Percentiles rank a stretch among this genome's conserved stretches.
These are phyloP conservation scores for Solanum pinnatisectum DNA, from an alignment of 257 asterid species.

Conservation along the genomic window DNA sequence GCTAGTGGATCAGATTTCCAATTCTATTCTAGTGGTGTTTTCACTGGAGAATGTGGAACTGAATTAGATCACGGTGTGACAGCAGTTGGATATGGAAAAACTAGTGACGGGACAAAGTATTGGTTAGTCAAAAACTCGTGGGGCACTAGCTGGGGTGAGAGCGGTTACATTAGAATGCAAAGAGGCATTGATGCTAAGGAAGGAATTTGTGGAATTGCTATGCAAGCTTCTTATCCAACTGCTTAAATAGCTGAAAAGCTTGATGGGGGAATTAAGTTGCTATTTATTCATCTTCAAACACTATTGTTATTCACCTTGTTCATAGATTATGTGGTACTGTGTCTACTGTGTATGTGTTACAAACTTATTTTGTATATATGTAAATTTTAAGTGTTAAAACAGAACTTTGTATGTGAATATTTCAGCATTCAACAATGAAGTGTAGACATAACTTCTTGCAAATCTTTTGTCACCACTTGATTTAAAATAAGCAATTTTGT, in stretches of 20 bases:
- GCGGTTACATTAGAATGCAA: not conserved
- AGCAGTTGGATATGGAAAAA: not conserved
- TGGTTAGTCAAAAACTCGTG: not conserved
- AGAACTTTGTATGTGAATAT: no score
- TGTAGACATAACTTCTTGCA: no score
- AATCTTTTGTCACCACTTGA: no score
- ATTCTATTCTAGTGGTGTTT: not conserved
- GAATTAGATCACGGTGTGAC: not conserved
- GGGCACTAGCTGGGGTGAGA: not conserved
- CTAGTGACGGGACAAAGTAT: not conserved
- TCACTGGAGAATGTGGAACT: not conserved
- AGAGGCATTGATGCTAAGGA: not conserved
- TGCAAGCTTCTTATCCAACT: not conserved
- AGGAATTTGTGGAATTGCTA: not conserved
- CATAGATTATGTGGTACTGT: not conserved
- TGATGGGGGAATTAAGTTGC: not conserved
- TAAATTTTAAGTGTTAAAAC: no score
- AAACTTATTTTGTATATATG: no score
- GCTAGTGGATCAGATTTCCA: slow-evolving; percentile 1
- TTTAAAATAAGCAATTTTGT: not conserved
- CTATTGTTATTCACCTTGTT: not conserved
- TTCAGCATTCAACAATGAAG: no score
- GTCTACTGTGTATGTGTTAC: not conserved
- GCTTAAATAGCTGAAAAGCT: not conserved
- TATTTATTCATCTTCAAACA: not conserved